These are phyloP conservation scores for Rhododendron ferrugineum DNA, from an alignment of 148 eudicot genomes.

Conservation along the genomic window DNA sequence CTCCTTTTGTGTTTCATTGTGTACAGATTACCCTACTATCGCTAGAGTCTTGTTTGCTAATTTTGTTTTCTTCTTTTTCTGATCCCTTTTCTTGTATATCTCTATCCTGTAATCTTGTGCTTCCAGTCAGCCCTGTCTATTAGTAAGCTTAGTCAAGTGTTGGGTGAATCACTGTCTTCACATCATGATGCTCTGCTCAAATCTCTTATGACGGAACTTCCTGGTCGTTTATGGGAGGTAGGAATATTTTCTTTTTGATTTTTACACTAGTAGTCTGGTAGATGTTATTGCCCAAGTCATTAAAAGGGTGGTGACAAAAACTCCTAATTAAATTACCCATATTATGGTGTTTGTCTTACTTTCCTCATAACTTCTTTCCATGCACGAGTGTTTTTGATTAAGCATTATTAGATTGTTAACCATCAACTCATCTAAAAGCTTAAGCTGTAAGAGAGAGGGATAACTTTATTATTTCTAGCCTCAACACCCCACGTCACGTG, in stretches of 20 bases:
- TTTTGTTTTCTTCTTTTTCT: slow-evolving; percentile 7
- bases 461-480: no score
- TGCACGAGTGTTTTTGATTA: background rate
- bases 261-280: background rate
- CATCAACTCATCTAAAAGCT: no score
- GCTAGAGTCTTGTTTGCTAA: background rate
- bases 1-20: background rate
- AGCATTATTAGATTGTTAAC: no score
- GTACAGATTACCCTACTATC: background rate
- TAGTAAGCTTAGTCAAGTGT: slow-evolving; percentile 68
- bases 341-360: background rate
- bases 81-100: background rate
- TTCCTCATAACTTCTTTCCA: background rate
- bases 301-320: background rate
- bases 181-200: slow-evolving; percentile 58
- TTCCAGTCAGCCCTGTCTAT: slow-evolving; percentile 80
- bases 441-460: no score
- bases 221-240: slow-evolving; percentile 98
- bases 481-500: no score
- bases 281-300: background rate
- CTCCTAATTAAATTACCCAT: background rate
- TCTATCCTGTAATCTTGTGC: slow-evolving; percentile 7
- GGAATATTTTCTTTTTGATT: background rate
- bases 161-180: slow-evolving; percentile 66
- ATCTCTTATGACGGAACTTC: slow-evolving; percentile 76